phyloP scores from a whole-genome alignment of 2,329 filamentous ascomycete species.

The Botrytis medusae region DNA sequence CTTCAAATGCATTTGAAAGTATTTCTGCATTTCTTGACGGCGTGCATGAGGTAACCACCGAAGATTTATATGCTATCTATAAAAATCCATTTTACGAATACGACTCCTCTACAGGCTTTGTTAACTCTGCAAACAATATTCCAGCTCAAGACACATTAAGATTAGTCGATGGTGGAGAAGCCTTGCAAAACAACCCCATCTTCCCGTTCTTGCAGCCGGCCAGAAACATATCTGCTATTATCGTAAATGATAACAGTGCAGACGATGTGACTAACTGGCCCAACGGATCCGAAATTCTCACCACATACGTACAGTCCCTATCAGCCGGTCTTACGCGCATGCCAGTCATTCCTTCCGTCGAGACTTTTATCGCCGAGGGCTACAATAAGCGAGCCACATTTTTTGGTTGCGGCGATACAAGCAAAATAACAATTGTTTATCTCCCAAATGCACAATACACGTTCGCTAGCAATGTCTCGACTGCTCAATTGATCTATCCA shows the following conservation, averaged over 20 bases:
- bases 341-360: slow-evolving; percentile 45
- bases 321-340: slow-evolving; percentile 41
- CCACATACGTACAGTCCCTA: slow-evolving; percentile 32
- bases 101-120: slow-evolving; percentile 31
- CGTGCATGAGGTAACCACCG: slow-evolving; percentile 35
- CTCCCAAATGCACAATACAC: slow-evolving; percentile 47
- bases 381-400: slow-evolving; percentile 40
- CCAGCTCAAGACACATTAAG: slow-evolving; percentile 41
- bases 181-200: slow-evolving; percentile 48
- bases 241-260: slow-evolving; percentile 48
- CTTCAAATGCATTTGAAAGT: slow-evolving; percentile 26
- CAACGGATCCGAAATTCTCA: slow-evolving; percentile 46
- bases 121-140: slow-evolving; percentile 37
- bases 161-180: slow-evolving; percentile 49
- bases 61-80: slow-evolving; percentile 48
- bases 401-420: slow-evolving; percentile 45
- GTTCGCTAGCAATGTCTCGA: slow-evolving; percentile 39
- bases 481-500: slow-evolving; percentile 41
- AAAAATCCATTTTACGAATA: slow-evolving; percentile 62
- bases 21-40: slow-evolving; percentile 39
- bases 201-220: slow-evolving; percentile 48
- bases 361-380: slow-evolving; percentile 40
- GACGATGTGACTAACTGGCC: slow-evolving; percentile 44
- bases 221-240: slow-evolving; percentile 44
- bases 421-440: slow-evolving; percentile 34